phyloP scores from a whole-genome alignment of 768 basidiomycete genomes.

The Termitomyces sp. region DNA sequence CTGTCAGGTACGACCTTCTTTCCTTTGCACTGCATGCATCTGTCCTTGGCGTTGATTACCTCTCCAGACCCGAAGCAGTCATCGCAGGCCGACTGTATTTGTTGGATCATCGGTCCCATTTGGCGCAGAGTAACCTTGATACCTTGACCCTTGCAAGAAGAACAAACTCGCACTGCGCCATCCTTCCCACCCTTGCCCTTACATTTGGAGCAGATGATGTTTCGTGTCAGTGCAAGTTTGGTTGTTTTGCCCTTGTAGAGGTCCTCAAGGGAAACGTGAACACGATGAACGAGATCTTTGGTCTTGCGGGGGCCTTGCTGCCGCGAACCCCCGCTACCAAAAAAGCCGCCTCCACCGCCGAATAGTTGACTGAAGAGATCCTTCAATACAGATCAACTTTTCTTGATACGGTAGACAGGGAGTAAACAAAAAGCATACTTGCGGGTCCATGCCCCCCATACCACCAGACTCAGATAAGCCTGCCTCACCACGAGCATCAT shows the following conservation, averaged over 20 bases:
- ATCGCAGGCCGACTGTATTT: slow-evolving; percentile 92
- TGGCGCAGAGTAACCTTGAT: slow-evolving; percentile 89
- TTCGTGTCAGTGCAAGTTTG: slow-evolving; percentile 94
- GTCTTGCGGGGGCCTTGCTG: slow-evolving; percentile 83
- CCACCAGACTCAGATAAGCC: slow-evolving; percentile 84
- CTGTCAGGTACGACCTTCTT: slow-evolving; percentile 94
- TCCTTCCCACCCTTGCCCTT: slow-evolving; percentile 98
- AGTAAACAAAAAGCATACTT: slow-evolving; percentile 43
- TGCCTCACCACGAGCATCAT: slow-evolving; percentile 92
- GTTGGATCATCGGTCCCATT: slow-evolving; percentile 99
- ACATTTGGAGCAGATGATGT: slow-evolving; percentile 91
- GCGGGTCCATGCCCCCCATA: slow-evolving; percentile 96
- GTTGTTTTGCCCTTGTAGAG: slow-evolving; percentile 99
- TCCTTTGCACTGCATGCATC: slow-evolving; percentile 89
- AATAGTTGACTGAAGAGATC: slow-evolving; percentile 98
- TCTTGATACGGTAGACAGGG: not conserved
- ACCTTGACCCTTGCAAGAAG: slow-evolving; percentile 82
- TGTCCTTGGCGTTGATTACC: slow-evolving; percentile 89
- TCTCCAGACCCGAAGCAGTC: slow-evolving; percentile 95
- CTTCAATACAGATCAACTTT: slow-evolving; percentile 29
- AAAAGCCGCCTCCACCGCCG: slow-evolving; percentile 72
- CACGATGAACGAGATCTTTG: slow-evolving; percentile 97
- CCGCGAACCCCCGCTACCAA: slow-evolving; percentile 62
- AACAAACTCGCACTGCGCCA: slow-evolving; percentile 83
- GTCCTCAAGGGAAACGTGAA: slow-evolving; percentile 95